These are phyloP conservation scores for Nectriaceae sp. DNA, from an alignment of 2,329 filamentous ascomycete species.

Conservation along the genomic window DNA sequence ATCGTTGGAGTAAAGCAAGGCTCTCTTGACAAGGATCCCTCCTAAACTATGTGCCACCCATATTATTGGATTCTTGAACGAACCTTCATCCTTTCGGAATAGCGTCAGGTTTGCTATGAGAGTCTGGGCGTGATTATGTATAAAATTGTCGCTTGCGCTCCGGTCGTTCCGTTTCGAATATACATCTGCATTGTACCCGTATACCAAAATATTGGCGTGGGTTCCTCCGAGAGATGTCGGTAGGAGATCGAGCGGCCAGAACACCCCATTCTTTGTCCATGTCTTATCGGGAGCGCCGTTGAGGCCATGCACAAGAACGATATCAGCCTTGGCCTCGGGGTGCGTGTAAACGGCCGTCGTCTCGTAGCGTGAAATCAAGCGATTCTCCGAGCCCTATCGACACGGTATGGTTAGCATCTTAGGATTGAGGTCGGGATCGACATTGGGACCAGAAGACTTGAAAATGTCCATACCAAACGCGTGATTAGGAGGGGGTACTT, in stretches of 20 bases:
- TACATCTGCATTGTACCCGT: conserved; percentile 74
- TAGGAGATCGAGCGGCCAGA: conserved; percentile 71
- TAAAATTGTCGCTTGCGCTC: conserved; percentile 64
- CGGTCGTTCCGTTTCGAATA: conserved; percentile 50
- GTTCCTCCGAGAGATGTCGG: conserved; percentile 58
- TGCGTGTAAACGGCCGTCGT: conserved; percentile 61
- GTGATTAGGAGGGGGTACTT: conserved; percentile 9
- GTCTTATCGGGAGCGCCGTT: conserved; percentile 67
- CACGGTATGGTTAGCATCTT: conserved; percentile 3
- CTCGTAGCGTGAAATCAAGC: conserved; percentile 50
- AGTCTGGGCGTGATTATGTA: conserved; percentile 72
- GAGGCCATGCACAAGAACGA: conserved; percentile 71
- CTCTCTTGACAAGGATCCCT: conserved; percentile 71
- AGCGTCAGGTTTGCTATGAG: conserved; percentile 63
- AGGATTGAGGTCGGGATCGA: background rate
- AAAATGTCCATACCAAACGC: too few relatives aligned
- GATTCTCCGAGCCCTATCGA: conserved; percentile 40
- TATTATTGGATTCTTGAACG: conserved; percentile 66
- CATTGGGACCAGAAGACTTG: too few relatives aligned
- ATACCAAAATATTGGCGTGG: conserved; percentile 67
- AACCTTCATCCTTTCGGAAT: conserved; percentile 61
- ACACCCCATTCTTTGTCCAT: conserved; percentile 61
- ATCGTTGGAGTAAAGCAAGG: conserved; percentile 67
- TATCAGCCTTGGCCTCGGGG: conserved; percentile 60
- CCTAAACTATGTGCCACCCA: conserved; percentile 77